phyloP scores from a whole-genome alignment of 306 rosid species.

The Gastrolobium bilobum region DNA sequence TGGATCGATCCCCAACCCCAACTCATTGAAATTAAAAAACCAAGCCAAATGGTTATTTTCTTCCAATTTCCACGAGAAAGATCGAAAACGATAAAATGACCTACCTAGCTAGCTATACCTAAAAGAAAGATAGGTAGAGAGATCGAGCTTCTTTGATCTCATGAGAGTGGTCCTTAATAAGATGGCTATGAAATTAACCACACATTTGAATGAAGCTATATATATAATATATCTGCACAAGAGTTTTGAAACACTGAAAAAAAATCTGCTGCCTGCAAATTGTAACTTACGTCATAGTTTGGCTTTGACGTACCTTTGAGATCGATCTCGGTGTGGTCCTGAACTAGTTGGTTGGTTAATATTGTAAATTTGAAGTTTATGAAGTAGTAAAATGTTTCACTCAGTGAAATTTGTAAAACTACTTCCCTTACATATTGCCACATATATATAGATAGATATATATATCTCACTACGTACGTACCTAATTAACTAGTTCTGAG shows the following conservation, averaged over 20 bases:
- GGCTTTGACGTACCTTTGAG: not conserved
- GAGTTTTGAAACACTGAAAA: not conserved
- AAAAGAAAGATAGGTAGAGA: constrained; percentile 13
- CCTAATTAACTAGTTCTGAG: not conserved
- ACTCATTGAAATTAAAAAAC: not conserved
- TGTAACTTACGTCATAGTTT: constrained; percentile 30
- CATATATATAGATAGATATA: not conserved
- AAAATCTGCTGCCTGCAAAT: not conserved
- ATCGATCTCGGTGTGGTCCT: constrained; percentile 40
- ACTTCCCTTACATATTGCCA: constrained; percentile 20
- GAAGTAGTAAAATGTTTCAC: constrained; percentile 37
- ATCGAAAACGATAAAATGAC: not conserved
- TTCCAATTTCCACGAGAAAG: constrained; percentile 1
- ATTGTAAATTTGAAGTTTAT: constrained; percentile 1
- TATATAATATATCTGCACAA: not conserved
- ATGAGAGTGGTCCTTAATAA: constrained; percentile 27
- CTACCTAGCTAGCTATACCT: not conserved
- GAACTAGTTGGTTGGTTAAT: not conserved
- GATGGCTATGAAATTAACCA: not conserved
- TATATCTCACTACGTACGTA: not conserved
- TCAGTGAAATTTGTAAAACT: constrained; percentile 9
- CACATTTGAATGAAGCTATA: constrained; percentile 17
- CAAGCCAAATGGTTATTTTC: not conserved
- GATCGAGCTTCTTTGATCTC: not conserved
- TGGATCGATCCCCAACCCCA: not conserved